Conservation (phyloP, 768 basidiomycete genomes). For the Podaxis sp. region DNA sequence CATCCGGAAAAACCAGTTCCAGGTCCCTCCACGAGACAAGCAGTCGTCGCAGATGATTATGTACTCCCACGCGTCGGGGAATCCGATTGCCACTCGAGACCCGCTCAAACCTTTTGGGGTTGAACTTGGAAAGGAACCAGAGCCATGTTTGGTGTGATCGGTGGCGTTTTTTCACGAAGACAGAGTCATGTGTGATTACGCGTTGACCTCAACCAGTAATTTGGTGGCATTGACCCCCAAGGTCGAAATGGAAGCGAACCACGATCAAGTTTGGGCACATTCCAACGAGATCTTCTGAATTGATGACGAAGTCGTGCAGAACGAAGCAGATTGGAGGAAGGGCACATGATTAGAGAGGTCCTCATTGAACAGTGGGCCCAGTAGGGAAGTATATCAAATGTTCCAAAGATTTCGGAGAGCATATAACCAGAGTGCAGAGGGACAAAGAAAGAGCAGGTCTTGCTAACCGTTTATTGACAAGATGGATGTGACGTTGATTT, state of each 20-base stretch:
- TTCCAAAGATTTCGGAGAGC: slow-evolving; percentile 15
- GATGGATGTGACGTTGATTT: slow-evolving; percentile 5
- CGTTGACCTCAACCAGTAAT: slow-evolving; percentile 1
- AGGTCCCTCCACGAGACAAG: slow-evolving; percentile 17
- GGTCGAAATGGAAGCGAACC: slow-evolving; percentile 21
- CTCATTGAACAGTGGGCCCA: slow-evolving; percentile 19
- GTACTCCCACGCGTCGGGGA: slow-evolving; percentile 16
- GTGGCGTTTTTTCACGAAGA: slow-evolving; percentile 10
- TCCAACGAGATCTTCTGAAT: background rate
- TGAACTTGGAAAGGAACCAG: slow-evolving; percentile 19
- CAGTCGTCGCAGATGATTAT: slow-evolving; percentile 13
- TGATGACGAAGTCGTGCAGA: slow-evolving; percentile 13
- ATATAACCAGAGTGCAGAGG: slow-evolving; percentile 19
- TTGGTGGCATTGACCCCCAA: background rate
- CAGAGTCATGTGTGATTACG: slow-evolving; percentile 15
- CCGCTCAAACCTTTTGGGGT: slow-evolving; percentile 22
- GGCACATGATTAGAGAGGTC: slow-evolving; percentile 15
- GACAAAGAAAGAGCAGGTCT: slow-evolving; percentile 17
- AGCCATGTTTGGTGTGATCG: slow-evolving; percentile 14
- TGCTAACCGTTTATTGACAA: slow-evolving; percentile 21
- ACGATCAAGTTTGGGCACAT: slow-evolving; percentile 16
- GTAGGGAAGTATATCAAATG: slow-evolving; percentile 14
- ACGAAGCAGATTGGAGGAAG: slow-evolving; percentile 19
- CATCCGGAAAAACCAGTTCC: slow-evolving; percentile 18
- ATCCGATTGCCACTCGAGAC: slow-evolving; percentile 10